Evolutionary conservation across 306 rosid genomes (phyloP), one percentile per base, ranked within the genome.

Genomic region (Gastrolobium villosum): DNA sequence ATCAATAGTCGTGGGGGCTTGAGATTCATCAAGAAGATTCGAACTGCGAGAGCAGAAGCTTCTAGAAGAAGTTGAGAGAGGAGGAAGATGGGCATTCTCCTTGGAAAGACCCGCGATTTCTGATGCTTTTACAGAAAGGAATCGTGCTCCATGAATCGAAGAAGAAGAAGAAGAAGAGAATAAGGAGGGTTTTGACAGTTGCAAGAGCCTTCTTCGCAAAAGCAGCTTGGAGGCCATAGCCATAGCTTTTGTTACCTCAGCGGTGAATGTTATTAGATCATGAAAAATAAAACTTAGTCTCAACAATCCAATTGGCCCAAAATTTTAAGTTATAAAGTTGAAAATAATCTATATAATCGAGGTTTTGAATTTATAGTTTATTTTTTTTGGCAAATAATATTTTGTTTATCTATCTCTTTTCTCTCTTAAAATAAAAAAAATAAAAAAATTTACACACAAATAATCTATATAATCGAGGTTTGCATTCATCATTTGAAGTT

Each of bases 1-100:
- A 89, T 95, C 93, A 9, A 91, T 85, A 59, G 96, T 36, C 53
- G 89, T 37, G 28, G 99, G 99, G 54, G 64, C 94, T 73, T 83
- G 83, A 82, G 84, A 64, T 68, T 82, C 81, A 20, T 72, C 86
- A 7, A 66, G 81, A 76, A 85, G 81, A 76, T 81, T 74, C 53
- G 84, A 37, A 65, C 78, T 83, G 20, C 54, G 89, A 61, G 93
- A 88, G 77, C 89, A 89, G 82, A 88, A 86, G 84, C 64, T 80
- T 89, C 89, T 81, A 41, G 81, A 74, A 82, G 82, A 78, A 57
- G 34, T 26, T 0, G 77, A 55, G 40, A 9, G 20, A 37, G 66
- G 34, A 62, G 78, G 79, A 56, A 37, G 67, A 40, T 36, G 48
- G 50, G 65, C 36, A 37, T 52, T 55, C 40, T 54, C 34, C 70